phyloP scores from a whole-genome alignment of 768 basidiomycete genomes.

The Floccularia luteovirens region DNA sequence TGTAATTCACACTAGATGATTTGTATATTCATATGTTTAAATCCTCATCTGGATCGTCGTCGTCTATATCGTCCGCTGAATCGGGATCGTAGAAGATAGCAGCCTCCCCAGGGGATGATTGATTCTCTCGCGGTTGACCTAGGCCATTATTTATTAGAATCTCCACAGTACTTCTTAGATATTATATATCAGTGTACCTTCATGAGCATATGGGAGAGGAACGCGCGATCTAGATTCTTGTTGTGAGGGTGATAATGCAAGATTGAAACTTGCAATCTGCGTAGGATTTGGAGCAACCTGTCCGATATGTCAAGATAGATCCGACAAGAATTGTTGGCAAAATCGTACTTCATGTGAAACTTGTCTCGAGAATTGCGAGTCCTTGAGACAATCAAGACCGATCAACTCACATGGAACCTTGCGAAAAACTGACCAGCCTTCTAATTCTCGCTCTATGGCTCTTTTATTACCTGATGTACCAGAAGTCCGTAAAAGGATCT shows the following conservation, averaged over 20 bases:
- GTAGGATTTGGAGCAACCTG: conserved; percentile 49
- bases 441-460: conserved; percentile 51
- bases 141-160: conserved; percentile 1
- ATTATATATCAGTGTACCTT: conserved; percentile 39
- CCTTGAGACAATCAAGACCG: conserved; percentile 44
- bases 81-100: conserved; percentile 88
- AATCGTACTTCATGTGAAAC: conserved; percentile 20
- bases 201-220: conserved; percentile 85
- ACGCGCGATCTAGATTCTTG: conserved; percentile 74
- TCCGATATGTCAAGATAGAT: background rate
- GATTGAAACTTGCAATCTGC: conserved; percentile 78
- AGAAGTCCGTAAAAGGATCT: conserved; percentile 44
- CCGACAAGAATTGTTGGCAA: background rate
- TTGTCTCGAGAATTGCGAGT: conserved; percentile 32
- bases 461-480: conserved; percentile 38
- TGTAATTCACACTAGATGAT: background rate
- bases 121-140: conserved; percentile 26
- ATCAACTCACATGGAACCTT: conserved; percentile 39
- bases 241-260: conserved; percentile 77
- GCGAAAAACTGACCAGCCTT: conserved; percentile 45
- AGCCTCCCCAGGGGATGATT: conserved; percentile 15
- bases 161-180: background rate
- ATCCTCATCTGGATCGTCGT: conserved; percentile 95
- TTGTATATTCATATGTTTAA: conserved; percentile 56
- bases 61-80: conserved; percentile 90